Evolutionary conservation across 2,329 filamentous ascomycete species (phyloP), one percentile per base, ranked within the genome.

Genomic region (Fusarium continuum): DNA sequence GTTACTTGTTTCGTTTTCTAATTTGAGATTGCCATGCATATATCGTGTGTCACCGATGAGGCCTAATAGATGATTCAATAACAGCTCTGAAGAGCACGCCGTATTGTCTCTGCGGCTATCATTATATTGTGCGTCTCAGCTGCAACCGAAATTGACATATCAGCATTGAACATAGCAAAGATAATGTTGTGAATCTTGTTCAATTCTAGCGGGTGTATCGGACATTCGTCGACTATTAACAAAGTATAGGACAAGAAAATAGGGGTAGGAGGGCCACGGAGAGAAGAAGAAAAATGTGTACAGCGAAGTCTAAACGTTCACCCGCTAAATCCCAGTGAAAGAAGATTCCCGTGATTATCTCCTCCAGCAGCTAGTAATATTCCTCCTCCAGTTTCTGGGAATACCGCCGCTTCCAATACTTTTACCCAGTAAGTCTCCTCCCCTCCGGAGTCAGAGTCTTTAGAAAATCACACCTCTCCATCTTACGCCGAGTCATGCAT

Each of bases 401-500:
- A 52, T 40, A 45, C 36, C 39, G 50, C 55, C 46, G 29, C 46
- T 56, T 41, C 26, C 54, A 43, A 53, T 47, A 41, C 47, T 55
- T 63, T 56, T 62, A 62, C 54, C 64, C 57, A 59, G 50, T 69
- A 55, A 64, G 61, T 55, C 65, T 70, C 61, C 38, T 68, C 39
- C 56, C 59, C 58, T 64, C 61, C 55, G 57, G 43, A 55, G 52
- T 64, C 57, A 44, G 60, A 64, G 55, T 56, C 60, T 50, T 55
- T 64, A n/a, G 17, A 60, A 63, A 69, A 47, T 57, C 61, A 44
- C 63, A 65, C 63, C 55, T 38, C 60, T n/a, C n/a, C n/a, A n/a
- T n/a, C n/a, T 62, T 73, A 53, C 70, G 70, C 71, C 71, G 57
- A 69, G 45, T 65, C 64, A 73, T 73, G 71, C 71, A 73, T 45